Base-by-base conservation (phyloP, 2,329 filamentous ascomycete species). In the Orbilia quercus region DNA sequence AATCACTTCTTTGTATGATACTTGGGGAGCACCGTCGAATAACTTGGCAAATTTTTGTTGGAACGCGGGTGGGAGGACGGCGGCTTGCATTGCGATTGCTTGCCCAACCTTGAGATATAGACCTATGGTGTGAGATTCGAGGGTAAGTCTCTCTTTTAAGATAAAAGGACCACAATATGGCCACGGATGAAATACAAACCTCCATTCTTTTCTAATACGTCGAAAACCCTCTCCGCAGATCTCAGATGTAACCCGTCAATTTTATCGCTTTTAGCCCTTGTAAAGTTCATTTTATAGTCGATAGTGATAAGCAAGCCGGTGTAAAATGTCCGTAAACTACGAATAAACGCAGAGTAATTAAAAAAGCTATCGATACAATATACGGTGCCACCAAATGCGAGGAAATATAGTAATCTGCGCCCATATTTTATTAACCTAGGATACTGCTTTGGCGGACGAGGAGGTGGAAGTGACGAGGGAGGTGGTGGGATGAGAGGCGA, bases 201-300 rank as follows among this genome's bases (percentile, higher is more conserved):
- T 72, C 95, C 94, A 84, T 99, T 99, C 63, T 87, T 83, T 23
- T 91, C 86, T 76, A 98, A 84, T 75, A 99, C 82, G 28, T 94
- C 85, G 73, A 91, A 96, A 38, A 98, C 83, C 23, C 91, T 85
- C 82, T 92, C 88, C 0, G 95, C 95, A 79, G 90, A 96, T 74
- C 95, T 89, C 38, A 85, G 83, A 81, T 99, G 95, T 55, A 98
- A 82, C 69, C 92, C 91, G 44, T 70, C 59, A 20, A 78, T 76
- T 36, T 75, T 69, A 1, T 69, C 65, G 2, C 65, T 69, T 40
- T 76, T 76, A 16, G 92, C 83, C 4, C 91, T 85, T 4, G 91
- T 87, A 81, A 99, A 99, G 82, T 99, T 98, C 80, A 98, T 84
- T 82, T 97, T 98, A 84, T 99, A 98, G 82, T 99, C 95, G 22